Evolutionary conservation across 495 filamentous ascomycete genomes (phyloP).

Genomic region (Penicillium subrubescens): DNA sequence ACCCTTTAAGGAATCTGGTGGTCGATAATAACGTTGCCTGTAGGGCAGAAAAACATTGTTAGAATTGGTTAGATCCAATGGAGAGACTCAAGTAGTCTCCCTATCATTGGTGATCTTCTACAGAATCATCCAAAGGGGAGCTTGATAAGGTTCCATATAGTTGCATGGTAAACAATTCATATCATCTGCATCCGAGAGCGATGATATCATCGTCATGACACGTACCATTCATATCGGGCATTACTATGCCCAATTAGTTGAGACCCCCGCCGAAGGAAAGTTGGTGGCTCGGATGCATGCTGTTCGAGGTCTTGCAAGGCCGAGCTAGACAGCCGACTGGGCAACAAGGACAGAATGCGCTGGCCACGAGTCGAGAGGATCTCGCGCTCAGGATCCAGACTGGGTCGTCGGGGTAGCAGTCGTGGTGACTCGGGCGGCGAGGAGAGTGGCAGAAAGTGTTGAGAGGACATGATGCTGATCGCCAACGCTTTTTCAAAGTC

Average conservation of each 20-base stretch:
- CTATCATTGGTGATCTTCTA: not conserved
- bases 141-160: not conserved
- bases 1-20: conserved; percentile 30
- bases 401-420: conserved; percentile 33
- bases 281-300: conserved; percentile 11
- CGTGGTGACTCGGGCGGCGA: conserved; percentile 23
- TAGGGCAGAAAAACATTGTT: not conserved
- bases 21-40: conserved; percentile 41
- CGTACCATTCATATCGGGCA: conserved; percentile 41
- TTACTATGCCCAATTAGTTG: conserved; percentile 40
- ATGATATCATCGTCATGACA: not conserved
- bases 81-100: not conserved
- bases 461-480: conserved; percentile 14
- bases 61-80: not conserved
- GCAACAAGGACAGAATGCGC: conserved; percentile 33
- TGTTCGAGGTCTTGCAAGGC: conserved; percentile 28
- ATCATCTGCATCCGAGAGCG: not conserved
- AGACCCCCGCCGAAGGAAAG: conserved; percentile 22
- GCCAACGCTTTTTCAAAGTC: not conserved
- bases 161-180: not conserved
- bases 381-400: conserved; percentile 35
- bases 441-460: conserved; percentile 21
- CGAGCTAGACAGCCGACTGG: conserved; percentile 28
- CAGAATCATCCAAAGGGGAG: too few species aligned
- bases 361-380: conserved; percentile 44